Conservation (phyloP, 2,329 filamentous ascomycete species). For the Alternaria angustiovoidea region DNA sequence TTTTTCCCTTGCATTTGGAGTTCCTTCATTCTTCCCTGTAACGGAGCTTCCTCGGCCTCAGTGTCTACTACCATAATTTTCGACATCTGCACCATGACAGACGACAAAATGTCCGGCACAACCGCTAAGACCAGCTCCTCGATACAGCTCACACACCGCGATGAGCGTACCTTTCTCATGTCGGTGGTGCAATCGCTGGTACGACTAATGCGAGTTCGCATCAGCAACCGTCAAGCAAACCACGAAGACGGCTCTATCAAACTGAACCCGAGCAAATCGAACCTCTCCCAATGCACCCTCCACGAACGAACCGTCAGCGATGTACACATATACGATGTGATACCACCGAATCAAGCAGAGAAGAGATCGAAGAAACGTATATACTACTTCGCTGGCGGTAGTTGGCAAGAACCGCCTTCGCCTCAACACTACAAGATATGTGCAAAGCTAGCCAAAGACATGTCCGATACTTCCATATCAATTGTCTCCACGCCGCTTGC, state of each 20-base stretch:
- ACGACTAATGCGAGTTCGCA: constrained; percentile 46
- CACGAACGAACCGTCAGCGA: constrained; percentile 53
- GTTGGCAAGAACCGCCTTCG: constrained; percentile 62
- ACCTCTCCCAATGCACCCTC: constrained; percentile 46
- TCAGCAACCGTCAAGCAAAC: constrained; percentile 42
- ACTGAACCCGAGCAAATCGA: constrained; percentile 49
- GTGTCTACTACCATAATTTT: not conserved
- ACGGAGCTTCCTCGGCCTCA: not conserved
- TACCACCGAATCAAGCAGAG: constrained; percentile 23
- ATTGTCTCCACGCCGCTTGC: constrained; percentile 64
- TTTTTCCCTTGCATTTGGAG: not conserved
- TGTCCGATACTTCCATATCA: constrained; percentile 55
- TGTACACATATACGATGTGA: constrained; percentile 58
- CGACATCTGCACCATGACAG: constrained; percentile 1
- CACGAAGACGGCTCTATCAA: constrained; percentile 53
- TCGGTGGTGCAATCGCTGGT: constrained; percentile 49
- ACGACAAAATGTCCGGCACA: not conserved
- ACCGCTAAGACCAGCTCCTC: constrained; percentile 15
- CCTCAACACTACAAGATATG: constrained; percentile 63
- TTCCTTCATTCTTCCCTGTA: not conserved
- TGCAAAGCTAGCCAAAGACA: constrained; percentile 54
- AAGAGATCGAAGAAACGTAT: constrained; percentile 48
- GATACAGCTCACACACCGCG: constrained; percentile 48
- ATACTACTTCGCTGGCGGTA: constrained; percentile 65
- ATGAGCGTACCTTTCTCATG: constrained; percentile 52